Evolutionary conservation across 129 eudicot species (phyloP).

Genomic region (Arctium minus): DNA sequence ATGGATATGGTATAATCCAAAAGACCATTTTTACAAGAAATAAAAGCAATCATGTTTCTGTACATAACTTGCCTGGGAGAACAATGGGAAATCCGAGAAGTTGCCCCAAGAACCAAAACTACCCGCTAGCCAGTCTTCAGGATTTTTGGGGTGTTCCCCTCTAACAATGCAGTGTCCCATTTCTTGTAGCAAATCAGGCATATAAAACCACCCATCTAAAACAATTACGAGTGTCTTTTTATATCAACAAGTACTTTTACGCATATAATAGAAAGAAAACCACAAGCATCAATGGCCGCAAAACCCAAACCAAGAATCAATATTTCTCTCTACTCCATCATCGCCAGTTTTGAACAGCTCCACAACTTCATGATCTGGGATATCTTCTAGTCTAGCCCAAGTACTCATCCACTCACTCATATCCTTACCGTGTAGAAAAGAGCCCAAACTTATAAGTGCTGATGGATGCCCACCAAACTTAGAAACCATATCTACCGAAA

Average conservation of each 20-base stretch:
- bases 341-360: neutral
- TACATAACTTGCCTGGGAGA: too few species aligned
- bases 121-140: neutral
- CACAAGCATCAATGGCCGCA: neutral
- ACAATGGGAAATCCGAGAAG: too few species aligned
- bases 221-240: too few species aligned
- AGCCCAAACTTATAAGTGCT: neutral
- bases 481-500: neutral
- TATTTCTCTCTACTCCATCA: neutral
- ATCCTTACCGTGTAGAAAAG: neutral
- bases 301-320: neutral
- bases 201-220: too few species aligned
- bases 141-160: neutral
- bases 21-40: too few species aligned
- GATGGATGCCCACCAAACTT: neutral
- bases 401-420: neutral
- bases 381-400: neutral
- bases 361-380: neutral
- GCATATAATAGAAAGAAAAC: neutral
- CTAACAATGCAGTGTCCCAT: neutral
- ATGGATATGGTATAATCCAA: too few species aligned
- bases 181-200: too few species aligned
- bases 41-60: too few species aligned
- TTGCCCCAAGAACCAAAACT: too few species aligned
- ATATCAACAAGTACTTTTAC: neutral